phyloP scores from a whole-genome alignment of 2,329 filamentous ascomycete genomes.

The Xylaria sp. region DNA sequence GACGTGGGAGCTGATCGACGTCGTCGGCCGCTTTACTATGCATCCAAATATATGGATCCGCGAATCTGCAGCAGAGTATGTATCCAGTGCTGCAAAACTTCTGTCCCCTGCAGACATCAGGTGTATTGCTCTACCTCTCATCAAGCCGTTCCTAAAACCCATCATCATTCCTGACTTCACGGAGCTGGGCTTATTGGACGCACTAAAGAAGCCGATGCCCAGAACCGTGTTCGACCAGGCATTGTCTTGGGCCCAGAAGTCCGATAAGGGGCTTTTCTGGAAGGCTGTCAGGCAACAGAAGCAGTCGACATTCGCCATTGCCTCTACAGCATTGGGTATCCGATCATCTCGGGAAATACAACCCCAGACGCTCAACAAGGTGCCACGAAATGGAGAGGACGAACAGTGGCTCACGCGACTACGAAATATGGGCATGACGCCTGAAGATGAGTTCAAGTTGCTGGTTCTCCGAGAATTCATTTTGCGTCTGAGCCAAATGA shows the following conservation, averaged over 20 bases:
- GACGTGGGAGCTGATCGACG: slow-evolving; percentile 84
- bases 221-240: slow-evolving; percentile 83
- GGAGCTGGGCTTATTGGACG: slow-evolving; percentile 76
- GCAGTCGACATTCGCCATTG: slow-evolving; percentile 65
- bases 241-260: slow-evolving; percentile 80
- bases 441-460: slow-evolving; percentile 88
- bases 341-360: slow-evolving; percentile 61
- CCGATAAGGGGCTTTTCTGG: slow-evolving; percentile 87
- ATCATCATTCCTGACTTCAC: slow-evolving; percentile 67
- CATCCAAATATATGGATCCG: slow-evolving; percentile 96
- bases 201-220: slow-evolving; percentile 79
- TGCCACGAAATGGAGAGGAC: slow-evolving; percentile 85
- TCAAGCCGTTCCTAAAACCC: slow-evolving; percentile 81
- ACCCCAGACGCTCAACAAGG: slow-evolving; percentile 60
- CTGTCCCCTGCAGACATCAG: slow-evolving; percentile 79
- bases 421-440: slow-evolving; percentile 77
- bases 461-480: slow-evolving; percentile 87
- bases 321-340: slow-evolving; percentile 56
- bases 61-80: slow-evolving; percentile 83
- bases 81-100: slow-evolving; percentile 75
- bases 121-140: slow-evolving; percentile 79
- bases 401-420: slow-evolving; percentile 89
- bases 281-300: slow-evolving; percentile 71
- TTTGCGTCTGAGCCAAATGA: slow-evolving; percentile 79
- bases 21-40: slow-evolving; percentile 82